These are phyloP conservation scores for Cenococcum geophilum DNA, from an alignment of 495 filamentous ascomycete species.

Conservation along the genomic window DNA sequence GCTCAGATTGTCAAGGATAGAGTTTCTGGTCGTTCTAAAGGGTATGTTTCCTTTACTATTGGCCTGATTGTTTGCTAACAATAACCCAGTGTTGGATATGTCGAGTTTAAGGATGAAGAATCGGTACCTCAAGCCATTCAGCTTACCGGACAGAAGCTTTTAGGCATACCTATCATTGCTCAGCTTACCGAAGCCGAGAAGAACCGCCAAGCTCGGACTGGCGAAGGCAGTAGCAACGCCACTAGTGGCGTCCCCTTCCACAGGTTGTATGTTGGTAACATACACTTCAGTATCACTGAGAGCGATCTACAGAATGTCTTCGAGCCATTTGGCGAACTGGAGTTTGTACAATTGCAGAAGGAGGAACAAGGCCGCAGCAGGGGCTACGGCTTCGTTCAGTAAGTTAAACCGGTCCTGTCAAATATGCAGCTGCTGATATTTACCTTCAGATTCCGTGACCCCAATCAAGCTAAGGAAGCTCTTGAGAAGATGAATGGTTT, in stretches of 20 bases:
- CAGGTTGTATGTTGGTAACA: conserved; percentile 97
- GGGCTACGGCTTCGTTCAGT: conserved; percentile 99
- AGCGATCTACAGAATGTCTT: conserved; percentile 93
- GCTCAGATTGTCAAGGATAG: conserved; percentile 99
- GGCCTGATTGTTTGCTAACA: conserved; percentile 6
- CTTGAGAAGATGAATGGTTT: conserved; percentile 99
- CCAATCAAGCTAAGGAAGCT: conserved; percentile 83
- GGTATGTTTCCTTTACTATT: conserved; percentile 52
- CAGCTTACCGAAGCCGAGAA: conserved; percentile 99
- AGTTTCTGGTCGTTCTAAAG: conserved; percentile 94
- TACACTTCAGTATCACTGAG: conserved; percentile 99
- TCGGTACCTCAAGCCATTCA: conserved; percentile 90
- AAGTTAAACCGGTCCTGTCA: conserved; percentile 42
- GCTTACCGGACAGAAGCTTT: conserved; percentile 96
- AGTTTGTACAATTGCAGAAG: conserved; percentile 95
- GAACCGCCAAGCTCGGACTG: conserved; percentile 89
- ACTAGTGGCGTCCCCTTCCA: conserved; percentile 87
- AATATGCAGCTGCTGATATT: conserved; percentile 33
- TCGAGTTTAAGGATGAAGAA: conserved; percentile 96
- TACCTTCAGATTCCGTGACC: conserved; percentile 73
- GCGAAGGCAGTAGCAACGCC: conserved; percentile 59
- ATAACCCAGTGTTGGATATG: conserved; percentile 81
- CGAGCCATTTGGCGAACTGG: conserved; percentile 95
- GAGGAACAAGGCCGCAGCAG: conserved; percentile 85
- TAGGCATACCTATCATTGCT: conserved; percentile 97